phyloP scores from a whole-genome alignment of 768 basidiomycete species.

The Lanmaoa rubissima region DNA sequence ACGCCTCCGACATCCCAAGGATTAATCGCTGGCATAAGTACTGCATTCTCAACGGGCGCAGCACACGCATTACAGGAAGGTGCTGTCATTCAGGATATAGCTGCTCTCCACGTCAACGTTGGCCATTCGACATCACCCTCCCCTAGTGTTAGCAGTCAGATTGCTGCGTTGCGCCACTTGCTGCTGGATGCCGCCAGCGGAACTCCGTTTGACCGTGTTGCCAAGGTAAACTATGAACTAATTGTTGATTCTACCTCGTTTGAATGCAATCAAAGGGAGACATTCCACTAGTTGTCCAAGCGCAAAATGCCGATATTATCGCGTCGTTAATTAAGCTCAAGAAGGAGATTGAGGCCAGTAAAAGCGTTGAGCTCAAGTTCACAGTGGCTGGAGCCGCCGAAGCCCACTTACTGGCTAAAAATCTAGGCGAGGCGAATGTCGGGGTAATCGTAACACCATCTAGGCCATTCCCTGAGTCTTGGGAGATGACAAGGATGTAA shows the following conservation, averaged over 20 bases:
- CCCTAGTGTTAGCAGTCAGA: slow-evolving; percentile 75
- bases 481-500: slow-evolving; percentile 54
- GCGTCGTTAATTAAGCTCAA: slow-evolving; percentile 73
- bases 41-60: slow-evolving; percentile 55
- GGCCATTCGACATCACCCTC: slow-evolving; percentile 39
- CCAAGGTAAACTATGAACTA: slow-evolving; percentile 35
- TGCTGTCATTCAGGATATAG: slow-evolving; percentile 59
- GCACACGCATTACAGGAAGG: slow-evolving; percentile 53
- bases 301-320: slow-evolving; percentile 78
- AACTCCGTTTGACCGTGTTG: slow-evolving; percentile 41
- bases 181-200: slow-evolving; percentile 39
- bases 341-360: slow-evolving; percentile 52
- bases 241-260: background rate
- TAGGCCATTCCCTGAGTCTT: slow-evolving; percentile 67
- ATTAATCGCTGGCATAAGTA: slow-evolving; percentile 56
- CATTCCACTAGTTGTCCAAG: slow-evolving; percentile 73
- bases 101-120: slow-evolving; percentile 62
- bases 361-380: slow-evolving; percentile 45
- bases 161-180: slow-evolving; percentile 67
- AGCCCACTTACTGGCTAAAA: slow-evolving; percentile 68
- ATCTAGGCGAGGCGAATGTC: slow-evolving; percentile 64
- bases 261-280: slow-evolving; percentile 44
- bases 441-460: slow-evolving; percentile 70
- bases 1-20: slow-evolving; percentile 52
- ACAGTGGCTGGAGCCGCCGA: slow-evolving; percentile 69